Conservation (phyloP, 495 filamentous ascomycete species). For the Neurospora pannonica region DNA sequence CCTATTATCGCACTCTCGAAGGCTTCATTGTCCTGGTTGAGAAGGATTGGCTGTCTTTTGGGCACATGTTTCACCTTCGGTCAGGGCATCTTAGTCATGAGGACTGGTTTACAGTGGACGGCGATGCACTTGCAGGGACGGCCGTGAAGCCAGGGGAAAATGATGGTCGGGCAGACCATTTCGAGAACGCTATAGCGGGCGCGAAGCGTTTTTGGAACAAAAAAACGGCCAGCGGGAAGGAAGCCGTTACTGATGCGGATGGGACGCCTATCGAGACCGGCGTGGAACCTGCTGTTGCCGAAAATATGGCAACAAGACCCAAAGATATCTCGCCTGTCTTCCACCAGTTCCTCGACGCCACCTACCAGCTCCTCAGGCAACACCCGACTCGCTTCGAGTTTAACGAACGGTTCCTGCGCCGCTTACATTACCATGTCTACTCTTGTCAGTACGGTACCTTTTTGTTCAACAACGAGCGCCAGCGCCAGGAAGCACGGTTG, state of each 20-base stretch:
- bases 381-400: constrained; percentile 91
- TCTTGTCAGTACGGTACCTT: constrained; percentile 97
- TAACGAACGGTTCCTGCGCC: constrained; percentile 87
- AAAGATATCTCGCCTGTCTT: constrained; percentile 96
- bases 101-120: constrained; percentile 90
- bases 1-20: constrained; percentile 89
- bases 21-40: constrained; percentile 93
- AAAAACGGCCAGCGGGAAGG: constrained; percentile 58
- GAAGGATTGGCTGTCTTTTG: constrained; percentile 97
- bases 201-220: constrained; percentile 87
- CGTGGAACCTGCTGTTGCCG: constrained; percentile 30
- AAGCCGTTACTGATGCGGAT: constrained; percentile 45
- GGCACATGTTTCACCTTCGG: constrained; percentile 91
- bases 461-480: constrained; percentile 88
- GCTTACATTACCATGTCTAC: constrained; percentile 88
- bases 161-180: constrained; percentile 57
- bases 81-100: constrained; percentile 80
- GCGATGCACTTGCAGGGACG: constrained; percentile 47
- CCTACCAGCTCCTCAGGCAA: constrained; percentile 82
- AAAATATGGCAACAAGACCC: constrained; percentile 40
- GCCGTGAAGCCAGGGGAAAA: constrained; percentile 44
- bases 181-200: constrained; percentile 78
- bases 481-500: constrained; percentile 65
- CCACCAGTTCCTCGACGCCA: constrained; percentile 95
- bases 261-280: background rate